Percentiles rank a stretch among this genome's conserved stretches.
Evolutionary conservation across 2,329 filamentous ascomycete genomes (phyloP).

Genomic region (Zarea fungicola): DNA sequence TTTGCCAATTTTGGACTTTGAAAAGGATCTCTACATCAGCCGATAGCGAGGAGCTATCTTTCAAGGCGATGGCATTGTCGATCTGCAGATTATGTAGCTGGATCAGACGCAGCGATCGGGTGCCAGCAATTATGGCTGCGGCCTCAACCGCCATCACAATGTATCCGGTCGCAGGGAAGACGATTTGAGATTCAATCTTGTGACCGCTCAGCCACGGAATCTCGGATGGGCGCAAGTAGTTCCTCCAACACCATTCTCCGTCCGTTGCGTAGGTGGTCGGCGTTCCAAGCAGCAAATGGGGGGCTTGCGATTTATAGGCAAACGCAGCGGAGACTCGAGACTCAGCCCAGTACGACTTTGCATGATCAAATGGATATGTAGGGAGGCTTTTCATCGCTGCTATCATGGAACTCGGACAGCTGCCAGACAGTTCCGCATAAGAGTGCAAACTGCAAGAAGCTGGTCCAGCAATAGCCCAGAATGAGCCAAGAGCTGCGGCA

Average conservation of each 20-base stretch:
- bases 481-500: neutral
- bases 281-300: neutral
- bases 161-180: neutral
- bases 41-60: neutral
- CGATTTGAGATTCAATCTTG: neutral
- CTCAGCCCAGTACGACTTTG: neutral
- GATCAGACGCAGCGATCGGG: neutral
- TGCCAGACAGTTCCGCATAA: neutral
- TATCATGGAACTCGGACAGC: neutral
- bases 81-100: neutral
- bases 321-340: neutral
- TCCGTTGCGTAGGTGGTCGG: neutral
- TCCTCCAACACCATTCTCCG: neutral
- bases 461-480: neutral
- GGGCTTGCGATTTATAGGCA: neutral
- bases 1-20: neutral
- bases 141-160: neutral
- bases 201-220: neutral
- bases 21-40: neutral
- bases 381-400: neutral
- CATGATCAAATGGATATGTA: neutral
- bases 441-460: too few species aligned
- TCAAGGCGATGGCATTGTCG: neutral
- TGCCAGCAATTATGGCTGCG: neutral
- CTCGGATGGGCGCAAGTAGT: neutral